Evolutionary conservation across 805 yeast genomes (phyloP).

Genomic region (Hermanozyma aechmeae): DNA sequence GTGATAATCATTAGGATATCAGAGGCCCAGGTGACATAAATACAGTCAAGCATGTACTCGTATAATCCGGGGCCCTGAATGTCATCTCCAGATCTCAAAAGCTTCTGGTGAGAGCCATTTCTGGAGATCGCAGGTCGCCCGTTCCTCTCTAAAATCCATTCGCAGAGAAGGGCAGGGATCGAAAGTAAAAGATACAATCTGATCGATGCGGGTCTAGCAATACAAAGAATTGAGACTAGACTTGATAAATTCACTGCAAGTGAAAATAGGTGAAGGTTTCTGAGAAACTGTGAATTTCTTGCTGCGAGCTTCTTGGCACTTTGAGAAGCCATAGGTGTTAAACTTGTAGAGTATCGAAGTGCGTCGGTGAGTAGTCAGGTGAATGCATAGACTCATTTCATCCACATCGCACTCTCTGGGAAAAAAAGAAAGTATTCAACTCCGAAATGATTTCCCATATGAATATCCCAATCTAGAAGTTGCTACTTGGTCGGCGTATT

Average conservation of each 20-base stretch:
- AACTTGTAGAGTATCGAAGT: no score
- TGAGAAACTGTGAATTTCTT: constrained; percentile 26
- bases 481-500: no score
- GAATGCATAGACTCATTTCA: no score
- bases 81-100: constrained; percentile 51
- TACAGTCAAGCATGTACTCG: constrained; percentile 63
- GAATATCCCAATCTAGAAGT: no score
- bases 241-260: constrained; percentile 10
- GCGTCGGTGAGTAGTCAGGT: no score
- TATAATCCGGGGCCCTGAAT: constrained; percentile 54
- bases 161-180: constrained; percentile 29
- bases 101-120: constrained; percentile 20
- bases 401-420: no score
- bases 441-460: no score
- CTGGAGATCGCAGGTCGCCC: constrained; percentile 50
- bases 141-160: constrained; percentile 46
- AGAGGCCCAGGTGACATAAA: constrained; percentile 55
- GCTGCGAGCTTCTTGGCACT: constrained; percentile 46
- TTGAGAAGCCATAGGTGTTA: constrained; percentile 60
- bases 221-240: constrained; percentile 4
- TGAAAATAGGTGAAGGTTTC: constrained; percentile 27
- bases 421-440: no score
- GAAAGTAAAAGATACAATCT: constrained; percentile 22
- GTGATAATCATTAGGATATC: constrained; percentile 43
- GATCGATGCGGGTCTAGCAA: constrained; percentile 8